Percentiles rank a stretch among this genome's conserved stretches.
Evolutionary conservation across 23 red algal species (phyloP).

Genomic region (Porphyridium purpureum): DNA sequence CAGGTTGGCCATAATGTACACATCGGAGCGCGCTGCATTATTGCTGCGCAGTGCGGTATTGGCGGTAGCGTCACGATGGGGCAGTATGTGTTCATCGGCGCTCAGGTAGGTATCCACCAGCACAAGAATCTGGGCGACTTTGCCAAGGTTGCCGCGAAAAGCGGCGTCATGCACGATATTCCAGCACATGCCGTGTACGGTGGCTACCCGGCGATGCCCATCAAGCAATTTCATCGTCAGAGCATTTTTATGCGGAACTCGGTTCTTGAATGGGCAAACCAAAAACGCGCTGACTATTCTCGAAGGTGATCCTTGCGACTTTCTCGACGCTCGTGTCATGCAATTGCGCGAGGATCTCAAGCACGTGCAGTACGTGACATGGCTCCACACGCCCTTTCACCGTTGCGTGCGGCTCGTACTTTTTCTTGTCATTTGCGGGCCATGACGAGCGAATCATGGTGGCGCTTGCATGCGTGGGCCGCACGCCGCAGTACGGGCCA

Average conservation of each 20-base stretch:
- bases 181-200: conserved; percentile 6
- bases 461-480: conserved; percentile 65
- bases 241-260: too few species aligned
- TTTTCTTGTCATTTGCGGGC: conserved; percentile 78
- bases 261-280: too few species aligned
- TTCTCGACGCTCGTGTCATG: background rate
- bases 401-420: conserved; percentile 21
- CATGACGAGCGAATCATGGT: conserved; percentile 28
- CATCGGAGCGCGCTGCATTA: background rate
- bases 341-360: conserved; percentile 71
- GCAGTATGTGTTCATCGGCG: conserved; percentile 10
- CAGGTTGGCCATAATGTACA: conserved; percentile 38
- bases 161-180: conserved; percentile 10
- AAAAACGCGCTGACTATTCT: too few species aligned
- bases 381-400: conserved; percentile 84
- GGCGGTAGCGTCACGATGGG: conserved; percentile 23
- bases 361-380: conserved; percentile 72
- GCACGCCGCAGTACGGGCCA: conserved; percentile 81
- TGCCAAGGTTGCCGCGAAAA: conserved; percentile 21
- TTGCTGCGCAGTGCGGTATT: conserved; percentile 8
- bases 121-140: conserved; percentile 22
- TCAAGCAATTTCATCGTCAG: too few species aligned
- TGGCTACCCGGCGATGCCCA: conserved; percentile 15
- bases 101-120: conserved; percentile 6
- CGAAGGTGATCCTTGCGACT: background rate